A percentile compares a stretch with the other conserved stretches of the same genome.
Evolutionary conservation across 148 eudicot species (phyloP).

Genomic region (Heliamphora exappendiculata): DNA sequence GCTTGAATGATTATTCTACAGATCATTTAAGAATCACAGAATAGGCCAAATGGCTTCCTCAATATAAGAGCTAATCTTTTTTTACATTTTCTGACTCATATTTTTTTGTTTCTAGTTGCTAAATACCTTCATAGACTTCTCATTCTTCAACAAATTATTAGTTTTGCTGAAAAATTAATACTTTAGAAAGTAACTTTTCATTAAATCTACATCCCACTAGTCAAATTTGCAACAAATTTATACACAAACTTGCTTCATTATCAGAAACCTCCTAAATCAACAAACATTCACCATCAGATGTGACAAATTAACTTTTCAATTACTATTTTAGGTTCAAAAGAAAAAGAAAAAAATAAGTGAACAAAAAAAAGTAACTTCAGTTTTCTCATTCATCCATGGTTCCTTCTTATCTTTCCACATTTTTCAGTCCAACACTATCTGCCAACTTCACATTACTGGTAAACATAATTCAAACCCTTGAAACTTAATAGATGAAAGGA

Average conservation of each 20-base stretch:
- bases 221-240: background rate
- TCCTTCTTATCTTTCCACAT: background rate
- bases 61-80: background rate
- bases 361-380: background rate
- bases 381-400: background rate
- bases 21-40: background rate
- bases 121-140: background rate
- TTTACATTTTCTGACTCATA: background rate
- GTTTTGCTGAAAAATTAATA: too few species aligned
- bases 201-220: too few species aligned
- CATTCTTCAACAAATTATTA: background rate
- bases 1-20: background rate
- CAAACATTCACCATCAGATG: background rate
- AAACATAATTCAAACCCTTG: background rate
- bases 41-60: background rate
- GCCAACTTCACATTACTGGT: background rate
- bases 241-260: background rate
- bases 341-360: background rate
- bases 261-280: background rate
- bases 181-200: too few species aligned
- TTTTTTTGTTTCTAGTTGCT: too few species aligned
- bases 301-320: background rate
- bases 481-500: background rate
- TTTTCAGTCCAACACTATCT: background rate
- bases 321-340: background rate